A percentile compares a stretch with the other conserved stretches of the same genome.
These are phyloP conservation scores for Colletotrichum graminicola DNA, from an alignment of 2,329 filamentous ascomycete species.

Conservation along the genomic window DNA sequence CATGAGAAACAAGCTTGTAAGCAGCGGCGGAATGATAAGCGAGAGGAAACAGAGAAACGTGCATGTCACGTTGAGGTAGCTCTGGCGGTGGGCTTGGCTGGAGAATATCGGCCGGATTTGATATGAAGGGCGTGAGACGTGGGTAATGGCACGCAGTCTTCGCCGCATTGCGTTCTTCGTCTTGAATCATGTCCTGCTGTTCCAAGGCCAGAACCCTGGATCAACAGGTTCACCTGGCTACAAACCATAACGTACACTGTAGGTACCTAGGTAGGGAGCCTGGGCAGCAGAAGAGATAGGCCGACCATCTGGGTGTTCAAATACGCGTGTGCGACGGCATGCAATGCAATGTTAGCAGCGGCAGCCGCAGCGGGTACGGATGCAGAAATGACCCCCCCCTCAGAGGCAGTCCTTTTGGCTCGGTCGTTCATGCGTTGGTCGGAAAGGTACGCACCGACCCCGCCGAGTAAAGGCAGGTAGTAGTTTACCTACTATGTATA, in stretches of 20 bases:
- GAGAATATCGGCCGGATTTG: constrained; percentile 6
- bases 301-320: not conserved
- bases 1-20: constrained; percentile 9
- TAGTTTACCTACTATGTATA: too few species aligned
- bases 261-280: not conserved
- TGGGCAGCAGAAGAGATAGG: not conserved
- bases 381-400: not conserved
- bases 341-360: not conserved
- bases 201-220: constrained; percentile 27
- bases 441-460: not conserved
- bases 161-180: not conserved
- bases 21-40: constrained; percentile 1
- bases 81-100: constrained; percentile 24
- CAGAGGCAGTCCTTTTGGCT: not conserved
- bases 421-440: not conserved
- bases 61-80: constrained; percentile 20
- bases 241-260: not conserved
- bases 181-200: constrained; percentile 19
- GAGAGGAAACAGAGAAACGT: constrained; percentile 13
- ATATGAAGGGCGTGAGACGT: constrained; percentile 8
- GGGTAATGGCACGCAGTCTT: not conserved
- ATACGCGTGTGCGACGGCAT: not conserved
- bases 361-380: not conserved
- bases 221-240: constrained; percentile 11
- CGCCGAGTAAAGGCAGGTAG: not conserved